Percentiles rank a stretch among this genome's conserved stretches.
phyloP scores from a whole-genome alignment of 352 stramenopile genomes.

The Phytophthora hybrid region DNA sequence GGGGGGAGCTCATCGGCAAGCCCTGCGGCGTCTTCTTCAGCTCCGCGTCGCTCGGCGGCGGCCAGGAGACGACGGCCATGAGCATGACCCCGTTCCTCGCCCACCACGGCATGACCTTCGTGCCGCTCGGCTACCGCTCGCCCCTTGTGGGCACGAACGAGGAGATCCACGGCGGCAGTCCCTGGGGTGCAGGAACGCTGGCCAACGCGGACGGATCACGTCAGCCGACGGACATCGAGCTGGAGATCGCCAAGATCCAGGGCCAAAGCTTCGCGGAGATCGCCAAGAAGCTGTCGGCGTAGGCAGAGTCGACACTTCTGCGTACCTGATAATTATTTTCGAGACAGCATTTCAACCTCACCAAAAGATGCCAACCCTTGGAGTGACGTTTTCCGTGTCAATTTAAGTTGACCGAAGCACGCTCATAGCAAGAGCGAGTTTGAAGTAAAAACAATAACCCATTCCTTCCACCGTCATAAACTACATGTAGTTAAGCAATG shows the following conservation, averaged over 20 bases:
- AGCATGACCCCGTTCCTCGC: slow-evolving; percentile 80
- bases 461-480: too few species aligned
- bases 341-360: too few species aligned
- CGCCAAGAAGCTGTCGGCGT: slow-evolving; percentile 69
- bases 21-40: slow-evolving; percentile 84
- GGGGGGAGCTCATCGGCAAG: slow-evolving; percentile 78
- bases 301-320: neutral
- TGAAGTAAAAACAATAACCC: too few species aligned
- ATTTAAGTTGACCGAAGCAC: too few species aligned
- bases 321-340: too few species aligned
- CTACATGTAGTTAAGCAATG: too few species aligned
- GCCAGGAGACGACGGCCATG: slow-evolving; percentile 88
- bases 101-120: slow-evolving; percentile 91
- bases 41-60: slow-evolving; percentile 68
- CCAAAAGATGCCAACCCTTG: too few species aligned
- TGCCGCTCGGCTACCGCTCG: slow-evolving; percentile 73
- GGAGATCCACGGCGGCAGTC: slow-evolving; percentile 69
- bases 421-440: too few species aligned
- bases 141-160: slow-evolving; percentile 57
- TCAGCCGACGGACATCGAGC: slow-evolving; percentile 79
- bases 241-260: slow-evolving; percentile 73
- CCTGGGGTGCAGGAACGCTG: slow-evolving; percentile 83
- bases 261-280: slow-evolving; percentile 83
- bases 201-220: slow-evolving; percentile 79
- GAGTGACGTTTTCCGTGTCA: too few species aligned